These are phyloP conservation scores for Jamesozyma jinghongensis DNA, from an alignment of 805 yeast species.

Conservation along the genomic window DNA sequence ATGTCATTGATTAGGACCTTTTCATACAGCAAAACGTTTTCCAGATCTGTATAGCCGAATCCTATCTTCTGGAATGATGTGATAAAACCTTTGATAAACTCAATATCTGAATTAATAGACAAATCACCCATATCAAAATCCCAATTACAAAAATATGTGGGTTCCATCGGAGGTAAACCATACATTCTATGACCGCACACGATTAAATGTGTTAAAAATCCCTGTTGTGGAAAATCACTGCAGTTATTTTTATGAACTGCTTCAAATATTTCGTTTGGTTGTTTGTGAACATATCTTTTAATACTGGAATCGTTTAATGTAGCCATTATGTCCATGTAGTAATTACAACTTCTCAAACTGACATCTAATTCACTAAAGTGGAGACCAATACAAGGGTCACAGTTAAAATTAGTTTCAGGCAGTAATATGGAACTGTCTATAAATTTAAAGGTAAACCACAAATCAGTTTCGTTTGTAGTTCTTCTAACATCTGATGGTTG, in stretches of 20 bases:
- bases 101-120: conserved; percentile 40
- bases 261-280: conserved; percentile 17
- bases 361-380: conserved; percentile 58
- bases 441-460: conserved; percentile 61
- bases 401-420: conserved; percentile 65
- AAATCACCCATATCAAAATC: conserved; percentile 62
- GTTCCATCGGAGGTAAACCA: conserved; percentile 83
- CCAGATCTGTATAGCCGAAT: conserved; percentile 62
- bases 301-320: conserved; percentile 30
- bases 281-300: conserved; percentile 10
- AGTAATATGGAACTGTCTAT: conserved; percentile 60
- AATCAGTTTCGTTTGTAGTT: conserved; percentile 66
- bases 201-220: conserved; percentile 37
- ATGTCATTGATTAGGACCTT: conserved; percentile 58
- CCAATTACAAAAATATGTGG: conserved; percentile 89
- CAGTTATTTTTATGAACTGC: conserved; percentile 26
- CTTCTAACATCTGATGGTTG: conserved; percentile 29
- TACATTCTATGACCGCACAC: conserved; percentile 88
- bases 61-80: conserved; percentile 41
- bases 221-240: conserved; percentile 9
- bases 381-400: conserved; percentile 51
- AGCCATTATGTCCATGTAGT: conserved; percentile 86
- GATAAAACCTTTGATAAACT: conserved; percentile 36
- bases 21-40: conserved; percentile 57
- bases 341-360: conserved; percentile 80